Conservation (phyloP, 208 protist species). For the Acanthamoeba culbertsoni region DNA sequence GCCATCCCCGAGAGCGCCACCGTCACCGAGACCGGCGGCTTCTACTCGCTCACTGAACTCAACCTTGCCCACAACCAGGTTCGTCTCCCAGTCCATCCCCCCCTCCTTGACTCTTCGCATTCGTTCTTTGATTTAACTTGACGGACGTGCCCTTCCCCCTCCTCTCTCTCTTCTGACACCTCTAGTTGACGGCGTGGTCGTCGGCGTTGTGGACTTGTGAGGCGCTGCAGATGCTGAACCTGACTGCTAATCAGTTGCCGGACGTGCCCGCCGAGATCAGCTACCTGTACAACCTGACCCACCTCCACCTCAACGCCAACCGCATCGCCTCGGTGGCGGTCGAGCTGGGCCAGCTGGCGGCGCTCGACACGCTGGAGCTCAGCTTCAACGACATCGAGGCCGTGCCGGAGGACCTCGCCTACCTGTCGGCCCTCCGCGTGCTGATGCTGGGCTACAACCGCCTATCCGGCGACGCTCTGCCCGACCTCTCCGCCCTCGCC, state of each 20-base stretch:
- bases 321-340: not conserved
- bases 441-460: slow-evolving; percentile 35
- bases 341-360: not conserved
- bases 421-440: not conserved
- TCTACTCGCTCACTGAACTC: not conserved
- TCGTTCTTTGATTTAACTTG: not conserved
- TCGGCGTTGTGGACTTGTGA: slow-evolving; percentile 14
- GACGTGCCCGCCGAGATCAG: slow-evolving; percentile 19
- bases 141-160: not conserved
- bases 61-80: slow-evolving; percentile 31
- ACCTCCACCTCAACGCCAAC: slow-evolving; percentile 14
- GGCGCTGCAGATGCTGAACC: not conserved
- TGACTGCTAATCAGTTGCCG: not conserved
- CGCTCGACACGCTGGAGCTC: not conserved
- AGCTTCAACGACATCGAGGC: not conserved
- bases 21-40: slow-evolving; percentile 26
- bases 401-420: not conserved
- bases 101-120: not conserved
- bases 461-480: not conserved
- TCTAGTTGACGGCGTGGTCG: not conserved
- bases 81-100: too few relatives aligned
- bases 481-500: not conserved
- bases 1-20: not conserved
- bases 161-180: too few relatives aligned
- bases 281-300: slow-evolving; percentile 40